Evolutionary conservation across 1,139 yeast species (phyloP), one percentile per base, ranked within the genome.

Genomic region (Maudiozyma humilis): DNA sequence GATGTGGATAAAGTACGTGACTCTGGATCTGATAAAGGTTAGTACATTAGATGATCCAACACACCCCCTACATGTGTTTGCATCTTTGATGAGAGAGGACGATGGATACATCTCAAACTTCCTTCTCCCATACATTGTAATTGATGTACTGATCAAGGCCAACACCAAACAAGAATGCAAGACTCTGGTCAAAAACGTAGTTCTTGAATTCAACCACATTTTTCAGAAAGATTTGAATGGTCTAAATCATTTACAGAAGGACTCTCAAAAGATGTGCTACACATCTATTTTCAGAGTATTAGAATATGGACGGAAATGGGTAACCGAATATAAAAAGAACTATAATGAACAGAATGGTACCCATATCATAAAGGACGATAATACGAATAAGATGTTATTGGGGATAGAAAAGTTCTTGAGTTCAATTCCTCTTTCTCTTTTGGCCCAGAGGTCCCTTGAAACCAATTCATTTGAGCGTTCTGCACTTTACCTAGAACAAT

Each of bases 401-500:
- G 48, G 64, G 40, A 55, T 71, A 3, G 76, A 76, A 41, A 52
- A 51, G 1, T 76, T 87, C 46, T 56, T 84, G 31, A 64, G 62
- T 2, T 60, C 64, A 4, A 75, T 89, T 15, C 86, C 95, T 0
- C 77, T 81, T 34, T 78, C 77, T 38, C 60, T 83, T 19, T 70
- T 93, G 55, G 96, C 96, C 0, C 69, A 73, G 34, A 73, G 91
- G 44, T 83, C 97, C 0, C 75, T 87, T 2, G 88, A 86, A 51
- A 86, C 95, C 51, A 84, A 80, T 44, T 81, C 95, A 0, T 87
- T 79, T 56, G 96, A 94, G 49, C 71, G 97, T 43, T 87, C 97
- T 0, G 79, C 91, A n/a, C 69, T 89, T 47, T 87, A 87, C 59
- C 70, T 87, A 59, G 99, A 93, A 53, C 85, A 85, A 54, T 77